A percentile compares a stretch with the other conserved stretches of the same genome.
Conservation (phyloP, 805 yeast species). For the Cephaloascus albidus region DNA sequence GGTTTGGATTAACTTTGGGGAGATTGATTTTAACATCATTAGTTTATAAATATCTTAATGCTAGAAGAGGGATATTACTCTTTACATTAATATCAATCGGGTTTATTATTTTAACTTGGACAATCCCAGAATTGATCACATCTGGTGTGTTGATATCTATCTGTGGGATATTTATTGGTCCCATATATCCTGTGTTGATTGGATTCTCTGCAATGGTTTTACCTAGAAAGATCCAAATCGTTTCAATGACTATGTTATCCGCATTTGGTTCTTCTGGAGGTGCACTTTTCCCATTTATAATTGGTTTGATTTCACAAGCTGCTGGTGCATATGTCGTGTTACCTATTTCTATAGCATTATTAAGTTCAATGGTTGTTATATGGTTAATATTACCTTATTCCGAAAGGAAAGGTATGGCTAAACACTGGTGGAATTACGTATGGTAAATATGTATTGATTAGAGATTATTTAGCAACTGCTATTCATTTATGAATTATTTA, state of each 20-base stretch:
- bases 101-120: slow-evolving; percentile 17
- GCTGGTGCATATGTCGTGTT: slow-evolving; percentile 19
- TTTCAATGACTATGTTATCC: slow-evolving; percentile 16
- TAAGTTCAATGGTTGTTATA: slow-evolving; percentile 9
- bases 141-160: slow-evolving; percentile 16
- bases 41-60: slow-evolving; percentile 12
- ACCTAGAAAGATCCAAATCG: slow-evolving; percentile 19
- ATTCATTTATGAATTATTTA: too few species aligned
- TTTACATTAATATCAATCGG: slow-evolving; percentile 11
- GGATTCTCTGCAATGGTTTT: slow-evolving; percentile 8
- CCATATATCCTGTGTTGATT: slow-evolving; percentile 18
- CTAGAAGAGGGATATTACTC: slow-evolving; percentile 14
- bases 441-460: neutral
- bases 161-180: slow-evolving; percentile 21
- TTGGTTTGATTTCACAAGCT: slow-evolving; percentile 17
- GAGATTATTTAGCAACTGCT: too few species aligned
- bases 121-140: slow-evolving; percentile 11
- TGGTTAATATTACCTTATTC: slow-evolving; percentile 18
- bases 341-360: slow-evolving; percentile 16
- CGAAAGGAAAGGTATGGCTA: slow-evolving; percentile 5
- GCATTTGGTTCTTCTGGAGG: slow-evolving; percentile 26
- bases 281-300: slow-evolving; percentile 21
- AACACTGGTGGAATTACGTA: slow-evolving; percentile 6
- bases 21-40: slow-evolving; percentile 17
- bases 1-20: slow-evolving; percentile 25